These are phyloP conservation scores for Lithospermum erythrorhizon DNA, from an alignment of 257 asterid species.

Conservation along the genomic window DNA sequence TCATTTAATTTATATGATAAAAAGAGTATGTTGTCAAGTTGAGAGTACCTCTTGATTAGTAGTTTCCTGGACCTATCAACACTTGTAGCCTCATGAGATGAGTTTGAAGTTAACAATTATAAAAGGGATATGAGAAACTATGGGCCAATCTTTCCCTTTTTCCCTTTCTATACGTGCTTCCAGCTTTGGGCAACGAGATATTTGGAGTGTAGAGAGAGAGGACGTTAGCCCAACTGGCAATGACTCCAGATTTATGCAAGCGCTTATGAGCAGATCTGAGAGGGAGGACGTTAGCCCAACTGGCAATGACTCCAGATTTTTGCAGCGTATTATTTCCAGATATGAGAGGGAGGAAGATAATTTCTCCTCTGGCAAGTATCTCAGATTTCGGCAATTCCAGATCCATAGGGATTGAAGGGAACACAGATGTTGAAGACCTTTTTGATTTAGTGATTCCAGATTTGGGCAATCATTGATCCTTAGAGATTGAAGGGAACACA, in stretches of 20 bases:
- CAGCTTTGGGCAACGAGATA: not conserved
- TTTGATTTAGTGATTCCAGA: not conserved
- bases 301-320: no score
- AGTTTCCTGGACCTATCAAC: no score
- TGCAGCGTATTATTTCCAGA: no score
- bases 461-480: slow-evolving; percentile 5
- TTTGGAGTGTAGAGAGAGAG: not conserved
- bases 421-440: no score
- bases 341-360: not conserved
- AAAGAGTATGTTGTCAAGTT: no score
- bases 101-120: not conserved
- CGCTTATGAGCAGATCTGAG: no score
- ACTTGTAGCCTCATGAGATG: not conserved
- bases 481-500: slow-evolving; percentile 2
- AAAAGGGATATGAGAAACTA: not conserved
- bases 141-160: no score
- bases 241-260: no score
- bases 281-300: not conserved
- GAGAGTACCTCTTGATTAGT: no score
- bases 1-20: no score
- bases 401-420: slow-evolving; percentile 4
- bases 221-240: not conserved
- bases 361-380: slow-evolving; percentile 1
- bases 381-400: slow-evolving; percentile 4
- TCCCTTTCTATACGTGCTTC: not conserved